Base-by-base conservation (phyloP, 208 protist species). In the Acanthamoeba divionensis region DNA sequence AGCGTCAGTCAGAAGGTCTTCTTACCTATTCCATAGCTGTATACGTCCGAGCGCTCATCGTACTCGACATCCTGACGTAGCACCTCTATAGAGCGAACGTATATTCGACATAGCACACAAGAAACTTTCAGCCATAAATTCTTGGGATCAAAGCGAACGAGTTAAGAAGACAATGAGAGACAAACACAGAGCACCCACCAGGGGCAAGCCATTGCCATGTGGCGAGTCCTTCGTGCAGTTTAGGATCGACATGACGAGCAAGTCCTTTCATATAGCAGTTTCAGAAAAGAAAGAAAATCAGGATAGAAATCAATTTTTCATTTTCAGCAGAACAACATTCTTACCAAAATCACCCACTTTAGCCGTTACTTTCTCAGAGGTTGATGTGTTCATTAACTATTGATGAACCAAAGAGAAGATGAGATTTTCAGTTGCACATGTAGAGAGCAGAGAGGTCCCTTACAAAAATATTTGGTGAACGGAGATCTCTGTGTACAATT, bases 271-370 rank as follows among this genome's bases (percentile, higher is more conserved):
- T 6, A 41, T 41, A 6, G 36, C 36, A 41, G n/a, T 41, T 41
- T 41, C 36, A 5, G 36, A 41, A 6, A 41, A 41, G 36, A 41
- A 41, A 41, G 36, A 41, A 41, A 41, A 41, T 41, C 36, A 41
- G 36, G 36, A 41, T 41, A 6, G 36, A 41, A 41, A 41, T 41
- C 36, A 41, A 41, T 5, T 41, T 6, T 41, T 41, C 36, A 41
- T 41, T 1, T 41, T 41, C 36, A 5, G n/a, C n/a, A 41, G 36
- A 41, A 41, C 5, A 41, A 41, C 36, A 41, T 41, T 41, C 36
- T 41, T 63, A 67, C 91, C 91, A 79, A 92, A 92, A 87, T 92
- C 91, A 12, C 86, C 91, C 44, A 92, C 75, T 63, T 92, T 92
- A 6, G 91, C 91, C 12, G 31, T 55, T 26, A 79, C 69, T 29